Conservation (phyloP, 73 alveolate genomes). For the Paramecium biaurelia region DNA sequence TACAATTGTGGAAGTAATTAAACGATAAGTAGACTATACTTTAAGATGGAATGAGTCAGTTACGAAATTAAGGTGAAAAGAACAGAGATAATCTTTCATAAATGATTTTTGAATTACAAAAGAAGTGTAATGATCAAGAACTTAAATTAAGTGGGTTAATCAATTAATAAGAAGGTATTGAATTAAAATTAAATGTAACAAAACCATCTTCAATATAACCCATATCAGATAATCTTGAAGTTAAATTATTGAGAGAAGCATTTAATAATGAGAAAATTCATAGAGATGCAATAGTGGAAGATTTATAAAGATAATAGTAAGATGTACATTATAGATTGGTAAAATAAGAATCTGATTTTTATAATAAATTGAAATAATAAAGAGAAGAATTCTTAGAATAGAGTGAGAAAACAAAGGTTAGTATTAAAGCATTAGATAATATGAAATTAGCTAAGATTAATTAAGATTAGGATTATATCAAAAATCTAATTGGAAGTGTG, state of each 20-base stretch:
- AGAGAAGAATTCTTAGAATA: constrained; percentile 8
- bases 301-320: neutral
- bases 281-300: neutral
- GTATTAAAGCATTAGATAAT: neutral
- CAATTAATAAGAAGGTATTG: neutral
- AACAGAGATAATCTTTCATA: neutral
- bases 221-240: neutral
- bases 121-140: neutral
- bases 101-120: neutral
- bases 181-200: neutral
- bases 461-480: neutral
- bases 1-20: neutral
- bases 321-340: constrained; percentile 4
- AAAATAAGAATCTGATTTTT: neutral
- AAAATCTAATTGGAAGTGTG: neutral
- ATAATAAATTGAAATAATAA: neutral
- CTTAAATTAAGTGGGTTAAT: neutral
- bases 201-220: neutral
- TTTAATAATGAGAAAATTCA: constrained; percentile 12
- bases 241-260: neutral
- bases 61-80: neutral
- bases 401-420: neutral
- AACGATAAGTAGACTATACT: neutral
- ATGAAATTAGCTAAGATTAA: constrained; percentile 9
- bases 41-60: neutral